Evolutionary conservation across 108 stramenopile species (phyloP).

Genomic region (Fragilariopsis cylindrus): DNA sequence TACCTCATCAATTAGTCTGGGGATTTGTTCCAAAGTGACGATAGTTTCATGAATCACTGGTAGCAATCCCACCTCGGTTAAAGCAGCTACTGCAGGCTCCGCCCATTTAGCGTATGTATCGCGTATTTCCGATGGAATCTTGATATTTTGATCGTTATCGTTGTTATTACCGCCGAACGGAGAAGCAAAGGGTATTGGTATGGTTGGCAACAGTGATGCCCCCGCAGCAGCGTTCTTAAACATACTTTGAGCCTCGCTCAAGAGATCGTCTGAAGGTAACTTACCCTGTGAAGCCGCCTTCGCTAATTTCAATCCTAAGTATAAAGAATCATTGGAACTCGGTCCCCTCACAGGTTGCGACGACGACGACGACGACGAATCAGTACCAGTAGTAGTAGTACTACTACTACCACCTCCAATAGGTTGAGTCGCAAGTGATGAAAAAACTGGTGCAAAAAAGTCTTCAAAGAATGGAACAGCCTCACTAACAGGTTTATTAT

Average conservation of each 20-base stretch:
- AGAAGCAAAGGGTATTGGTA: constrained; percentile 2
- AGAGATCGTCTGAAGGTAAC: constrained; percentile 71
- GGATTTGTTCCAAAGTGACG: constrained; percentile 87
- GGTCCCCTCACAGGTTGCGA: neutral
- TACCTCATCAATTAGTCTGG: constrained; percentile 84
- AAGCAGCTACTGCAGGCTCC: constrained; percentile 46
- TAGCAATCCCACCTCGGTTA: constrained; percentile 56
- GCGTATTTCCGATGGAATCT: constrained; percentile 55
- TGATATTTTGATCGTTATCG: constrained; percentile 17
- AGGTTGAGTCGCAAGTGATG: constrained; percentile 38
- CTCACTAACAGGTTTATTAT: constrained; percentile 85
- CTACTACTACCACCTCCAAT: neutral
- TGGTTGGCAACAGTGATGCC: neutral
- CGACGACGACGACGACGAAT: neutral
- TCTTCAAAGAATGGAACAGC: constrained; percentile 90
- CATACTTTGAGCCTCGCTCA: constrained; percentile 25
- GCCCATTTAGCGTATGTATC: constrained; percentile 45
- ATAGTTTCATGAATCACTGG: constrained; percentile 71
- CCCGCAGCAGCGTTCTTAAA: constrained; percentile 5
- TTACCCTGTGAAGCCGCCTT: constrained; percentile 43
- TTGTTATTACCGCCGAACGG: constrained; percentile 1
- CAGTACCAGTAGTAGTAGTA: constrained; percentile 52
- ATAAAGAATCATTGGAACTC: constrained; percentile 38
- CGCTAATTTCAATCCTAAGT: constrained; percentile 40
- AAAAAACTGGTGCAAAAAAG: constrained; percentile 82